A percentile compares a stretch with the other conserved stretches of the same genome.
Conservation (phyloP, 176 grass and related monocot genomes). For the Phragmites australis region DNA sequence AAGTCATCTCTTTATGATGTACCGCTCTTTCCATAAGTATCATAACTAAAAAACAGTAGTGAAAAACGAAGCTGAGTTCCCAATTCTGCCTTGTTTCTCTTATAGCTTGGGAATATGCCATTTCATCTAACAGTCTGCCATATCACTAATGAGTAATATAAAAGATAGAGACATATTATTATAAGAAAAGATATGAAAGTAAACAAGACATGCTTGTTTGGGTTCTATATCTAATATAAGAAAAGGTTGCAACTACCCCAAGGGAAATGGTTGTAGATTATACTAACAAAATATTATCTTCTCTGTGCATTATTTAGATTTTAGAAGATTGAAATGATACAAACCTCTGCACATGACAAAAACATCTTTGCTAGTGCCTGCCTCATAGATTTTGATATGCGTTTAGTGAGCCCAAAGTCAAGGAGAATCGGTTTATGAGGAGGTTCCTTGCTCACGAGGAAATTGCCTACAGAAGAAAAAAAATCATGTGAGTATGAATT, state of each 20-base stretch:
- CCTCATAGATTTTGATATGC: conserved; percentile 77
- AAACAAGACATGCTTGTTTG: conserved; percentile 23
- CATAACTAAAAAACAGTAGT: not conserved
- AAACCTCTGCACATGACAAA: conserved; percentile 90
- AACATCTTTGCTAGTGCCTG: conserved; percentile 96
- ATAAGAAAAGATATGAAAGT: not conserved
- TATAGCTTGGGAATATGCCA: conserved; percentile 27
- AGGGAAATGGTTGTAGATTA: conserved; percentile 8
- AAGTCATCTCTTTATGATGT: not conserved
- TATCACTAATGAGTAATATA: not conserved
- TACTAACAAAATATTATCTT: conserved; percentile 12
- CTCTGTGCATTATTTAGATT: conserved; percentile 34
- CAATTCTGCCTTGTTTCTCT: not conserved
- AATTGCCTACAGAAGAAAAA: conserved; percentile 70
- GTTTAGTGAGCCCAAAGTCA: conserved; percentile 96
- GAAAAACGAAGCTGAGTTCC: not conserved
- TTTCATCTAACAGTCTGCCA: conserved; percentile 13
- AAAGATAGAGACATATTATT: not conserved
- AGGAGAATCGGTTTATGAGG: conserved; percentile 93
- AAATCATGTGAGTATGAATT: conserved; percentile 3
- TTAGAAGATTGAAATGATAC: conserved; percentile 35
- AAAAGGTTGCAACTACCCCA: not conserved
- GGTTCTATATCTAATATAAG: not conserved
- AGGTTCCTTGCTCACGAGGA: conserved; percentile 90
- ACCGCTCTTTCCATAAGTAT: not conserved